Percentiles rank a stretch among this genome's conserved stretches.
Conservation (phyloP, 208 protist genomes). For the Novymonas esmeraldas region DNA sequence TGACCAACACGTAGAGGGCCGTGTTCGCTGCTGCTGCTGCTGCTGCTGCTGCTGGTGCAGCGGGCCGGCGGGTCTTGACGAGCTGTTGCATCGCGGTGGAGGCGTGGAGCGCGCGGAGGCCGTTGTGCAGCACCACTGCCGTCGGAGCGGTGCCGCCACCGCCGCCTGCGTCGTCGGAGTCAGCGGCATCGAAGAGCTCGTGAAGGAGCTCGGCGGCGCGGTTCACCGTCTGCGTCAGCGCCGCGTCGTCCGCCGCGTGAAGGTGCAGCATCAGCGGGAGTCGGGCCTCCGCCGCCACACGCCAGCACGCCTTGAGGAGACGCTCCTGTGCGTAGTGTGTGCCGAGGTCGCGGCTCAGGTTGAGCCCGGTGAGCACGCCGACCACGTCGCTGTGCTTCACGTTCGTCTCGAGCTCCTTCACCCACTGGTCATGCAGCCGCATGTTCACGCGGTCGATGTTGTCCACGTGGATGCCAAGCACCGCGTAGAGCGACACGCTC, state of each 20-base stretch:
- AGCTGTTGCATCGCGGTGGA: conserved; percentile 60
- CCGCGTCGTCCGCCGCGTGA: conserved; percentile 26
- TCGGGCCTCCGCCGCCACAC: conserved; percentile 42
- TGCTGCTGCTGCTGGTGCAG: background rate
- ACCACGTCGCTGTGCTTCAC: conserved; percentile 57
- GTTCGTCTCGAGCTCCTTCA: conserved; percentile 47
- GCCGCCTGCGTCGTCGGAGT: background rate
- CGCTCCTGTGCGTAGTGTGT: conserved; percentile 84
- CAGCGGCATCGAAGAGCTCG: conserved; percentile 40
- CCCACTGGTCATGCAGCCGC: conserved; percentile 68
- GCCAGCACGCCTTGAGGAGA: conserved; percentile 51
- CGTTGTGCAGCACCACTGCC: conserved; percentile 72
- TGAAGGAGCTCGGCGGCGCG: conserved; percentile 56
- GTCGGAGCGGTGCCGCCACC: conserved; percentile 25
- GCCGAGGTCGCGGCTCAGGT: conserved; percentile 57
- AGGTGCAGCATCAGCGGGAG: conserved; percentile 73
- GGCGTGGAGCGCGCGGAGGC: conserved; percentile 38
- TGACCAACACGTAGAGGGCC: conserved; percentile 59
- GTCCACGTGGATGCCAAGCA: conserved; percentile 82
- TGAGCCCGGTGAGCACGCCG: conserved; percentile 71
- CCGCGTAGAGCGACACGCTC: conserved; percentile 47
- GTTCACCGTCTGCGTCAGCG: conserved; percentile 45
- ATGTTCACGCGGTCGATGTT: conserved; percentile 80
- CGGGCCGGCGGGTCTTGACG: conserved; percentile 32
- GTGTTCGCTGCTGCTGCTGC: background rate